Percentiles rank a stretch among this genome's conserved stretches.
Conservation (phyloP, 441 rosid genomes). For the Erodium trifolium region DNA sequence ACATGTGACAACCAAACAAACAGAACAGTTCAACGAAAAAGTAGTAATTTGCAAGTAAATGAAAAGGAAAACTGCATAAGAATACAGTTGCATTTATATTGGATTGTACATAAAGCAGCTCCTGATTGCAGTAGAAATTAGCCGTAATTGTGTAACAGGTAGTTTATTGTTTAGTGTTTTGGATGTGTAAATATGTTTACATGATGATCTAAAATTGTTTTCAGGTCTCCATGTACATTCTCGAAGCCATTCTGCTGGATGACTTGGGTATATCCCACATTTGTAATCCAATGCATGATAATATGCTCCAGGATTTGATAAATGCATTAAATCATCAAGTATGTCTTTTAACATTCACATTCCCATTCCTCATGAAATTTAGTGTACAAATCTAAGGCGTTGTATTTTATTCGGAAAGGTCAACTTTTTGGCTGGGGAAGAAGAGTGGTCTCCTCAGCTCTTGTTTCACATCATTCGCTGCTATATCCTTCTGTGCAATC, state of each 20-base stretch:
- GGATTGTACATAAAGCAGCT: background rate
- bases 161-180: background rate
- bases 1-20: background rate
- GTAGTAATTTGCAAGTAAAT: background rate
- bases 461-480: constrained; percentile 7
- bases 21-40: background rate
- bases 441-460: constrained; percentile 2
- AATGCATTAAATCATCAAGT: background rate
- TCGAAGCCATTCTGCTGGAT: constrained; percentile 2
- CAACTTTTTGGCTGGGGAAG: background rate
- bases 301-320: constrained; percentile 2
- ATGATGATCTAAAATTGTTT: background rate
- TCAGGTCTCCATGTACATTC: constrained; percentile 8
- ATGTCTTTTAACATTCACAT: background rate
- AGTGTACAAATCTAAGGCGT: background rate
- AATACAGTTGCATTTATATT: background rate
- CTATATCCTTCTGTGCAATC: background rate
- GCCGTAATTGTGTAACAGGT: background rate
- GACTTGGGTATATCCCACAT: constrained; percentile 6
- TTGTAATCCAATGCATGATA: constrained; percentile 1
- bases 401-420: background rate
- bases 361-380: background rate
- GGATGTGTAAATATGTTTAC: background rate
- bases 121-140: background rate
- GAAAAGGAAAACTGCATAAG: background rate